phyloP scores from a whole-genome alignment of 2,329 filamentous ascomycete species.

The Macrophomina phaseolina region DNA sequence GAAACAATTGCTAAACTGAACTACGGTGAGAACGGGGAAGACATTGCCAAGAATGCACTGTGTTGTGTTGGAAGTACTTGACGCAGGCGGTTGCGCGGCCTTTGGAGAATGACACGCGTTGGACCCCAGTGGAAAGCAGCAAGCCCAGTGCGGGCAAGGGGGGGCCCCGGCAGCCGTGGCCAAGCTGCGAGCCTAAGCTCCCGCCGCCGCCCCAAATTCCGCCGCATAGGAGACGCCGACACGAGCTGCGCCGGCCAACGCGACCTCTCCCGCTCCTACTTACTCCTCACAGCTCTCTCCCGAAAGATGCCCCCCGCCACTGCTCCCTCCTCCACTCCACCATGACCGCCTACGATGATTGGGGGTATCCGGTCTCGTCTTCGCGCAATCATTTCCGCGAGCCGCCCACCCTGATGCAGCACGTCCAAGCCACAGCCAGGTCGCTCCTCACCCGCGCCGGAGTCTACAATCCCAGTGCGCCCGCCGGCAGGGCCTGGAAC shows the following conservation, averaged over 20 bases:
- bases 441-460: conserved; percentile 29
- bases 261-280: neutral
- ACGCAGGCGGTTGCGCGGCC: conserved; percentile 22
- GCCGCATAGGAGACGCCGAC: conserved; percentile 14
- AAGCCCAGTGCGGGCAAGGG: conserved; percentile 5
- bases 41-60: conserved; percentile 2
- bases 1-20: neutral
- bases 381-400: conserved; percentile 40
- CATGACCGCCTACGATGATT: conserved; percentile 48
- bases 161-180: neutral
- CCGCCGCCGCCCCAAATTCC: conserved; percentile 11
- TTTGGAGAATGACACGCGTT: conserved; percentile 12
- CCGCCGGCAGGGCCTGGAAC: conserved; percentile 18
- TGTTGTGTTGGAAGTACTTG: conserved; percentile 17
- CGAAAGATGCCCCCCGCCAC: conserved; percentile 20
- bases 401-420: conserved; percentile 41
- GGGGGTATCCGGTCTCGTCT: conserved; percentile 43
- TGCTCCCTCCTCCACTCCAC: conserved; percentile 28
- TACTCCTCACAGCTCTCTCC: neutral
- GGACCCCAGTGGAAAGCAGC: conserved; percentile 1
- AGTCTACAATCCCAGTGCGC: conserved; percentile 17
- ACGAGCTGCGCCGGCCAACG: conserved; percentile 1
- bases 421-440: conserved; percentile 38
- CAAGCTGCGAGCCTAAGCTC: conserved; percentile 8
- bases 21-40: neutral